phyloP scores from a whole-genome alignment of 1,139 yeast species.

The Barnettozyma hawaiiensis region DNA sequence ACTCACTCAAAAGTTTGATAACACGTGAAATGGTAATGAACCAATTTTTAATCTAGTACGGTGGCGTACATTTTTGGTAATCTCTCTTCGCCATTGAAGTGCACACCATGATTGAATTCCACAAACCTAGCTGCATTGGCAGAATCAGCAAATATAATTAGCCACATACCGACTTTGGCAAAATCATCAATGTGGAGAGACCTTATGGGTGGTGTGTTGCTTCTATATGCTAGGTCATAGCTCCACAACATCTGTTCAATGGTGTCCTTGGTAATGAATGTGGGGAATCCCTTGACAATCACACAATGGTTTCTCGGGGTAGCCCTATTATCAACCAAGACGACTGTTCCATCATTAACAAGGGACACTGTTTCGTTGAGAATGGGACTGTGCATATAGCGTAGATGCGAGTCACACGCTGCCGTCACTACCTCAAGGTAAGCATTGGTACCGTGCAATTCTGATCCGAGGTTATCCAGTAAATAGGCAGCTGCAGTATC shows the following conservation, averaged over 20 bases:
- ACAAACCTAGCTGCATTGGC: constrained; percentile 50
- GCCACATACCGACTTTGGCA: constrained; percentile 33
- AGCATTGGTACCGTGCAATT: constrained; percentile 46
- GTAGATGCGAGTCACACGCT: constrained; percentile 22
- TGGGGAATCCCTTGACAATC: constrained; percentile 36
- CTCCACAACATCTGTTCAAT: constrained; percentile 37
- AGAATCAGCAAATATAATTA: constrained; percentile 45
- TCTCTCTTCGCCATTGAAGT: constrained; percentile 32
- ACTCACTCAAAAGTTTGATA: too few species aligned
- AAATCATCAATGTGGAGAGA: constrained; percentile 26
- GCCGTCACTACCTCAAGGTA: constrained; percentile 40
- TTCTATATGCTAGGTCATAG: constrained; percentile 33
- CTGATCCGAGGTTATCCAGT: constrained; percentile 42
- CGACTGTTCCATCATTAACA: constrained; percentile 6
- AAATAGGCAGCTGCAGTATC: constrained; percentile 47
- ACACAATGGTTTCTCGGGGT: constrained; percentile 26
- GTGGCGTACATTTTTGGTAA: constrained; percentile 35
- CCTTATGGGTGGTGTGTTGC: constrained; percentile 29
- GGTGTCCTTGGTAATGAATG: constrained; percentile 25
- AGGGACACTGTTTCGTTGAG: constrained; percentile 18
- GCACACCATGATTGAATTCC: constrained; percentile 47
- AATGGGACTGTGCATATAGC: constrained; percentile 23
- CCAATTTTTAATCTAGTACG: constrained; percentile 25
- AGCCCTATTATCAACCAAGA: neutral
- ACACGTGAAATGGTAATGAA: too few species aligned